Base-by-base conservation (phyloP, 768 basidiomycete genomes). In the Boletus subparvulus region DNA sequence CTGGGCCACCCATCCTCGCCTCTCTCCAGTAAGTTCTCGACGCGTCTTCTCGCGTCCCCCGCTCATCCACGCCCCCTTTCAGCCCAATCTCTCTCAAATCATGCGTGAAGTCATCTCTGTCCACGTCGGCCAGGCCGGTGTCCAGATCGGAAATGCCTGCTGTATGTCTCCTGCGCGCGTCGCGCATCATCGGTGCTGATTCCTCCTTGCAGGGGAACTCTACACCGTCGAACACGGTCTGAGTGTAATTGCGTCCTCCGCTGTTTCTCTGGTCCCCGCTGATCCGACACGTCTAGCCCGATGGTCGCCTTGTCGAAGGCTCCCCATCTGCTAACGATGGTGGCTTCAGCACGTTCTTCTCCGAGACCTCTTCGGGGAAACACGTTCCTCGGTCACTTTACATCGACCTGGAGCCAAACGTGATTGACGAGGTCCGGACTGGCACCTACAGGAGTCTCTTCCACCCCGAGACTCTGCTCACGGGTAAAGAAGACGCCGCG, bases 331-430 rank as follows among this genome's bases (percentile, higher is more conserved):
- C 80, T 56, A 84, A 83, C 65, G 90, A 94, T 65, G 88, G 85
- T 76, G 97, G 97, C 68, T 98, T 99, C 84, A 92, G 88, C 74
- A 99, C 97, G 61, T 99, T 99, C 83, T 99, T 99, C 81, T 96
- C 94, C 37, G 97, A 99, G 82, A 98, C 96, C 5, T 85, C 86
- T 33, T 87, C 92, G 52, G 96, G 95, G 60, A 97, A 97, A 80
- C 90, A 97, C 75, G 96, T 98, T 57, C 97, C 97, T 50, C 87
- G 97, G 66, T 97, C 95, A 42, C 84, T 99, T 64, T 98, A 98
- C 80, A 87, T 99, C 58, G 94, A 96, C 75, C 85, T 95, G 36
- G 96, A 98, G 76, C 96, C 96, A 57, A 94, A 94, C 73, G 96
- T 94, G 71, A 92, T 98, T 69, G 96, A 98, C 70, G 94, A 97